Conservation (phyloP, 305 asterid genomes). For the Coffea humblotiana region DNA sequence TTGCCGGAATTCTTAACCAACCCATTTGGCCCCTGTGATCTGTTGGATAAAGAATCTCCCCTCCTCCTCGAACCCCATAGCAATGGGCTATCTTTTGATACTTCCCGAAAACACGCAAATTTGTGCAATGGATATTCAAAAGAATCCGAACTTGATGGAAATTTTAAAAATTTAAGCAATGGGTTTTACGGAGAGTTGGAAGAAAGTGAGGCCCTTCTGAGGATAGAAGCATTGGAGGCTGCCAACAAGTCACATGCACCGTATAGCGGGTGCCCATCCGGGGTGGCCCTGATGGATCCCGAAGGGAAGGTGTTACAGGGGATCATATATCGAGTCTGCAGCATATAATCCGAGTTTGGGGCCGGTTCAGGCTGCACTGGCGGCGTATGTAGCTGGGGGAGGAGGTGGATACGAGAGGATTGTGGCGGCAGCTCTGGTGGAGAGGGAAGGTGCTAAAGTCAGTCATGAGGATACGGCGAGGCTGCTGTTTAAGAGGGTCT, state of each 20-base stretch:
- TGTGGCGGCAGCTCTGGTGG: constrained; percentile 84
- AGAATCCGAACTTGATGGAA: constrained; percentile 18
- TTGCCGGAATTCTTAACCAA: constrained; percentile 51
- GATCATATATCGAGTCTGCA: constrained; percentile 83
- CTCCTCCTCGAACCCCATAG: constrained; percentile 63
- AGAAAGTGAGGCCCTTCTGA: constrained; percentile 29
- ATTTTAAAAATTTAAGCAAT: constrained; percentile 24
- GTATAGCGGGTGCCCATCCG: constrained; percentile 85
- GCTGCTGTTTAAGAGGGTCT: constrained; percentile 56
- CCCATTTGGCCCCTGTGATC: constrained; percentile 86
- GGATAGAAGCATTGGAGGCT: constrained; percentile 59
- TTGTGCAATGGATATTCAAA: constrained; percentile 38
- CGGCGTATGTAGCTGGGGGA: constrained; percentile 65
- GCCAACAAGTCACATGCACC: constrained; percentile 86
- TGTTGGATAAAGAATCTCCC: constrained; percentile 66
- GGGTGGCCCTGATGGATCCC: constrained; percentile 81
- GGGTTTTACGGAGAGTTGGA: constrained; percentile 34
- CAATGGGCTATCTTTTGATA: constrained; percentile 41
- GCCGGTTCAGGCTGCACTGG: constrained; percentile 88
- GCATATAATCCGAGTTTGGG: constrained; percentile 91
- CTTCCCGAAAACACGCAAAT: constrained; percentile 4
- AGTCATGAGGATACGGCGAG: constrained; percentile 72
- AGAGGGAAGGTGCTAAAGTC: constrained; percentile 57
- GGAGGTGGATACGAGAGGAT: constrained; percentile 76
- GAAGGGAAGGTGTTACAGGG: constrained; percentile 73